Evolutionary conservation across 352 stramenopile genomes (phyloP), one percentile per base, ranked within the genome.

Genomic region (Pythium sp.): DNA sequence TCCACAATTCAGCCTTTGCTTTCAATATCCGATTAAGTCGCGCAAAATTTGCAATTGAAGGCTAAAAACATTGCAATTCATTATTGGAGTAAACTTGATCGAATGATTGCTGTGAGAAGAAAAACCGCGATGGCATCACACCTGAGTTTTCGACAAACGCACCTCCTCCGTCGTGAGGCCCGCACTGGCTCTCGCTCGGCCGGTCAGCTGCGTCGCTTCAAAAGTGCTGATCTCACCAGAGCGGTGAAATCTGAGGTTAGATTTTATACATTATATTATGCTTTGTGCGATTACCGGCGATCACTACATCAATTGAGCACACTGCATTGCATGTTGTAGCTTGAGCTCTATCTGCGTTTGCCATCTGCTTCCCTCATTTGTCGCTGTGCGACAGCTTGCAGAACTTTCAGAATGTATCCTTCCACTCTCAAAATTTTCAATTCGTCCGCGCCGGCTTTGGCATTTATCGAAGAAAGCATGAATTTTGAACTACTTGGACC

Each of bases 71-170:
- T 58, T 1, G 38, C 0, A 34, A 5, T 22, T 28, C 28, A 24
- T 4, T 58, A 58, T 22, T 58, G 26, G 2, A 32, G 5, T 26
- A 0, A 41, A 58, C 54, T 58, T 58, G 11, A 24, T 2, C 15
- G 54, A 41, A 26, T 36, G 15, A 38, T 15, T 24, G 5, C 54
- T 9, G 26, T 38, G 26, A 6, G 4, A 58, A 38, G 12, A 9
- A 49, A 49, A 20, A 49, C 41, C 15, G 26, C 54, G 26, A 22
- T 32, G n/a, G 53, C 53, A 58, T 58, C 53, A 32, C 53, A 30
- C 26, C 54, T 58, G 54, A 58, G 49, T 58, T 58, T 58, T 34
- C 54, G 26, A 20, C 53, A 58, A 46, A 46, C 12, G 38, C 38
- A 32, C 38, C 38, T 46, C 38, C 15, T 46, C 38, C 14, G 0